Conservation (phyloP, 2,329 filamentous ascomycete species). For the Sphaerostilbella broomeana region DNA sequence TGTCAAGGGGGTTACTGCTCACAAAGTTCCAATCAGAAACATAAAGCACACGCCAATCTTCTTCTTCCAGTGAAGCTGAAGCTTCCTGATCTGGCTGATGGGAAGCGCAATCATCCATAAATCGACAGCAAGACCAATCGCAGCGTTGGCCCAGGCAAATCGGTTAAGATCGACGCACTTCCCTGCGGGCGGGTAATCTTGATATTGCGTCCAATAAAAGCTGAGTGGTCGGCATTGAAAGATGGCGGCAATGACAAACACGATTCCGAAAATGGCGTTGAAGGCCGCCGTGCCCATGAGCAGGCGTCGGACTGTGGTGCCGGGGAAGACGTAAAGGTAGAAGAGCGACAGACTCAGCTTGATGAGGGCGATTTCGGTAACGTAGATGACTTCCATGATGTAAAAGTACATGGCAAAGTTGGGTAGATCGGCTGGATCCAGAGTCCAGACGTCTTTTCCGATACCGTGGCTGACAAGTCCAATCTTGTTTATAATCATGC, state of each 20-base stretch:
- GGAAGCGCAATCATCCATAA: constrained; percentile 37
- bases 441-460: constrained; percentile 29
- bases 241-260: constrained; percentile 27
- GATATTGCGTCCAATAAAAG: constrained; percentile 38
- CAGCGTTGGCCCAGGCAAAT: constrained; percentile 37
- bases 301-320: constrained; percentile 21
- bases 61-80: constrained; percentile 34
- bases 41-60: constrained; percentile 37
- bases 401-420: constrained; percentile 26
- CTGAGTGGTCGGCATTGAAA: constrained; percentile 35
- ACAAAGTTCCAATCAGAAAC: constrained; percentile 38
- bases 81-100: constrained; percentile 28
- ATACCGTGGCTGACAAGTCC: constrained; percentile 23
- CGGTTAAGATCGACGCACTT: constrained; percentile 34
- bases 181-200: constrained; percentile 30
- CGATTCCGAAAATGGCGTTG: constrained; percentile 23
- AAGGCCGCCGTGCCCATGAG: constrained; percentile 29
- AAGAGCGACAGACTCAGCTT: constrained; percentile 38
- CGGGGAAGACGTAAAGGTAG: constrained; percentile 37
- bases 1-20: constrained; percentile 10
- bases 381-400: constrained; percentile 32
- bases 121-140: constrained; percentile 36
- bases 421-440: constrained; percentile 18
- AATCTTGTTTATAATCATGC: constrained; percentile 19
- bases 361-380: constrained; percentile 30